These are phyloP conservation scores for Leccinum huronense DNA, from an alignment of 1,284 basidiomycete genomes.

Conservation along the genomic window DNA sequence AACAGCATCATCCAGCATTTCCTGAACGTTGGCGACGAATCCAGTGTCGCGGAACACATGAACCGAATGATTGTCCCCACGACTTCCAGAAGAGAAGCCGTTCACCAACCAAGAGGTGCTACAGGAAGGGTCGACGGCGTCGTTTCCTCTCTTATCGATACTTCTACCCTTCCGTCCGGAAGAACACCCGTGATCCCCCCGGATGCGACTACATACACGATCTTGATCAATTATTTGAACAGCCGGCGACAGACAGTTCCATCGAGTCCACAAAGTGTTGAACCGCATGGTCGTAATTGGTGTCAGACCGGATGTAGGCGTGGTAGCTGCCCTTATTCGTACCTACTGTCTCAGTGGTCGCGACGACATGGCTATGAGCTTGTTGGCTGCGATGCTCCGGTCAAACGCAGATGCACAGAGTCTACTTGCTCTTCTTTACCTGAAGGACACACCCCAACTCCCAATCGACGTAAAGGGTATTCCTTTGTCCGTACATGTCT, in stretches of 20 bases:
- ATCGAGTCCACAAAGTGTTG: slow-evolving; percentile 46
- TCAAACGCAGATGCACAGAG: slow-evolving; percentile 22
- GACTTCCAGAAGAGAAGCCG: slow-evolving; percentile 22
- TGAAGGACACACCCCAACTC: slow-evolving; percentile 21
- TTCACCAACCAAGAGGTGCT: slow-evolving; percentile 33
- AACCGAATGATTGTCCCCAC: slow-evolving; percentile 50
- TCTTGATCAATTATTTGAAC: slow-evolving; percentile 61
- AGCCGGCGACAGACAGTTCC: slow-evolving; percentile 40
- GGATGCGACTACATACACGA: slow-evolving; percentile 60
- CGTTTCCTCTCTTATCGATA: slow-evolving; percentile 13
- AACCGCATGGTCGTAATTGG: slow-evolving; percentile 45
- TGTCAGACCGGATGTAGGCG: slow-evolving; percentile 46
- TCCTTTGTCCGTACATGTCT: slow-evolving; percentile 46
- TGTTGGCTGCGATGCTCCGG: slow-evolving; percentile 49
- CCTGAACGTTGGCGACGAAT: slow-evolving; percentile 55
- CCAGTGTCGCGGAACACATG: slow-evolving; percentile 46
- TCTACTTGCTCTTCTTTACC: slow-evolving; percentile 28
- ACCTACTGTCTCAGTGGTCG: slow-evolving; percentile 50
- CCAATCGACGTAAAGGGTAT: slow-evolving; percentile 39
- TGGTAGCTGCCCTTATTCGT: slow-evolving; percentile 54
- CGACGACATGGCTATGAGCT: slow-evolving; percentile 46
- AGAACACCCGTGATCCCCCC: slow-evolving; percentile 36
- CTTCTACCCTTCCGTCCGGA: slow-evolving; percentile 8
- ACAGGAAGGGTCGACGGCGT: slow-evolving; percentile 37
- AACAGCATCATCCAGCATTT: slow-evolving; percentile 63